Base-by-base conservation (phyloP, 768 basidiomycete genomes). In the Boletellus ananiceps region DNA sequence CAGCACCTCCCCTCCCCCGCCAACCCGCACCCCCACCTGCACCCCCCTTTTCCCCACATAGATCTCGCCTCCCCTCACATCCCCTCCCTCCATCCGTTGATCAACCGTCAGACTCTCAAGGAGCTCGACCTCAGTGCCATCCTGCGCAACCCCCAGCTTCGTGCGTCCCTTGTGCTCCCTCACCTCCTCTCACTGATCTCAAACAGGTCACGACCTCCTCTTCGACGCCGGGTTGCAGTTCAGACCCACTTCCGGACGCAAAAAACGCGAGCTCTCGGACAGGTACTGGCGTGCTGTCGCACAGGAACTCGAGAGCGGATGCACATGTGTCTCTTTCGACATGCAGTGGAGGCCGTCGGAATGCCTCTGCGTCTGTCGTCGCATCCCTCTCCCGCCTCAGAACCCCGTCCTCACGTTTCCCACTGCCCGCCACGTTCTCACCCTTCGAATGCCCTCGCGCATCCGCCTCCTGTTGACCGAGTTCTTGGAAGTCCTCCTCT, bases 201-300 rank as follows among this genome's bases (percentile, higher is more conserved):
- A 36, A 50, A 47, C 59, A 91, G 88, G 88, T 31, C 92, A 95
- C 58, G 92, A 94, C 69, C 76, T 94, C 52, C 79, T 94, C 57
- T 93, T 94, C 56, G 93, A 95, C 55, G 78, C 88, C 15, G 83
- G 84, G 14, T 72, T 92, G 13, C 88, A 91, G 65, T 91, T 91
- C 67, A 79, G 86, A 37, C 87, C 88, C 11, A 83, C 84, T 1
- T 76, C 79, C n/a, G 81, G 81, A 54, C 80, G 84, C 35, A 80
- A 84, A 49, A 92, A 92, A 65, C 65, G 80, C 42, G 81, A 84
- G 42, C 73, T 81, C 33, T 77, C 83, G 0, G 89, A 93, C 55
- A 81, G 78, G 51, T 97, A 95, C 63, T 97, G 93, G 93, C 72
- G 73, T 36, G 86, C 92, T 37, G 74, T 97, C 46, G 72, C 78